Evolutionary conservation across 331 rosid genomes (phyloP), one percentile per base, ranked within the genome.

Genomic region (Cydonia oblonga): DNA sequence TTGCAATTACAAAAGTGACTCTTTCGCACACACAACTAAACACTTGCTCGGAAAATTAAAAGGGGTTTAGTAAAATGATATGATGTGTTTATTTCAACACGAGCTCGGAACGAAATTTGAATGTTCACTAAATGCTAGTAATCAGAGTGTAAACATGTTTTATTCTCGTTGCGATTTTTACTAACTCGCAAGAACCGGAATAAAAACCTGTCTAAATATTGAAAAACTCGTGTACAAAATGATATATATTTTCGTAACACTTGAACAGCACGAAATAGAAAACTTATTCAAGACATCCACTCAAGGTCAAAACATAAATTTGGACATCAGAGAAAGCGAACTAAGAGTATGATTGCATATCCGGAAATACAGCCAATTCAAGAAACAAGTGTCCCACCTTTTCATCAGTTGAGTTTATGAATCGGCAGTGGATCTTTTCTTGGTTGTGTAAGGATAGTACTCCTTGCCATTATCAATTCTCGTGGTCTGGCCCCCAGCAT

Each of bases 361-460:
- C 86, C 49, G 24, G 58, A 80, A 76, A 82, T 64, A 33, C 75
- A 71, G 74, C 73, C 35, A 69, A 73, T 76, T 68, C 74, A 77
- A 71, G 80, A 81, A 73, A 82, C 81, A 84, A 84, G 84, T 30
- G 65, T 79, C 73, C 79, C 68, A 74, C 71, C 85, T 81, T 35
- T 69, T 72, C 57, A 71, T 80, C 72, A 66, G 77, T 51, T 75
- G 75, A 38, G 61, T 70, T 70, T 71, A 79, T 70, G 80, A 52
- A 57, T 87, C 92, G 14, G 51, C 59, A 23, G 81, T 32, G 79
- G 96, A 60, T 87, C 92, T 89, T 79, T 91, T 93, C 86, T 91
- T 91, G 82, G 91, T 85, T 61, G 96, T 93, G 77, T 88, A 93
- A 58, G 96, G 96, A 46, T 91, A 88, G 75, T 93, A 93, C 82